Percentiles rank a stretch among this genome's conserved stretches.
These are phyloP conservation scores for Yarrowia phangngaensis DNA, from an alignment of 805 yeast species.

Conservation along the genomic window DNA sequence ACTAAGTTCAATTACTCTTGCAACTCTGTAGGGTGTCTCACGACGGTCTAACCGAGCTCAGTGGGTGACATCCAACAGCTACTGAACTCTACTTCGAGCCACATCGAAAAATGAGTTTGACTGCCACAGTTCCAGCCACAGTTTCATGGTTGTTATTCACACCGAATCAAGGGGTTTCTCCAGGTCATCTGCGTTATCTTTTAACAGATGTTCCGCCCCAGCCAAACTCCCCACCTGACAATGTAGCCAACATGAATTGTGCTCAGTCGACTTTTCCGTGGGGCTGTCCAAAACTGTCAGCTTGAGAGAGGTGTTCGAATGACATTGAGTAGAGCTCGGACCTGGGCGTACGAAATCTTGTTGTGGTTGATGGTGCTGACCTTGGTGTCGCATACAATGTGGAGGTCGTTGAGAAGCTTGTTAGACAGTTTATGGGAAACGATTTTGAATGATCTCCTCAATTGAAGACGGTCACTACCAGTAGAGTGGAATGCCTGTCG, in stretches of 20 bases:
- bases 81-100: too few relatives aligned
- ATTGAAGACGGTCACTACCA: conserved; percentile 42
- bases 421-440: conserved; percentile 45
- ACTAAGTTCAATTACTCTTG: too few relatives aligned
- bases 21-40: too few relatives aligned
- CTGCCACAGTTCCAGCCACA: too few relatives aligned
- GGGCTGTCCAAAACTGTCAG: conserved; percentile 40
- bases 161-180: too few relatives aligned
- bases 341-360: conserved; percentile 43
- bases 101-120: too few relatives aligned
- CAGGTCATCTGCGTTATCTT: too few relatives aligned
- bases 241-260: conserved; percentile 43
- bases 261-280: conserved; percentile 41
- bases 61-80: too few relatives aligned
- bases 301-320: conserved; percentile 43
- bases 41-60: too few relatives aligned
- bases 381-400: conserved; percentile 40
- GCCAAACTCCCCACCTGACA: too few relatives aligned
- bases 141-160: too few relatives aligned
- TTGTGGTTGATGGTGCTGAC: conserved; percentile 32
- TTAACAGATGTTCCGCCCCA: too few relatives aligned
- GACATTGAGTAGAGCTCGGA: conserved; percentile 45
- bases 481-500: conserved; percentile 44
- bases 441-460: conserved; percentile 41
- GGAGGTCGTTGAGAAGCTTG: conserved; percentile 40